A percentile compares a stretch with the other conserved stretches of the same genome.
Evolutionary conservation across 116 monocot genomes (phyloP).

Genomic region (Phalaenopsis hybrid): DNA sequence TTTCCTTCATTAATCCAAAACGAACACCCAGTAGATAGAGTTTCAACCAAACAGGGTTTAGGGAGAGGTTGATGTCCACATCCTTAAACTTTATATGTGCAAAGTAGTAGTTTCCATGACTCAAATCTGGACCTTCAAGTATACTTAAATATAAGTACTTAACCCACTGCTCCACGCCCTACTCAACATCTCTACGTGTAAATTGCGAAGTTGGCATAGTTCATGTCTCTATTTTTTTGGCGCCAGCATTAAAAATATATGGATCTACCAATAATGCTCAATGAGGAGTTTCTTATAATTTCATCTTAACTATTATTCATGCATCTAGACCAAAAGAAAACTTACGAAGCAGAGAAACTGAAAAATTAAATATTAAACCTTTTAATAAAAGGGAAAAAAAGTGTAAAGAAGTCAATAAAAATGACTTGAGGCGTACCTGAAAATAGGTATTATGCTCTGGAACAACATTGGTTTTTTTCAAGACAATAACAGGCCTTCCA

Average conservation of each 20-base stretch:
- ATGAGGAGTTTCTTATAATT: background rate
- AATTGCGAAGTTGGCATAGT: background rate
- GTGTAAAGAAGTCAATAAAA: background rate
- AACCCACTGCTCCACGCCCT: background rate
- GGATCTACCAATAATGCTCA: background rate
- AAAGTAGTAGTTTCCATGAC: background rate
- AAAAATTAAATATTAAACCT: background rate
- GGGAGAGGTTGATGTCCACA: background rate
- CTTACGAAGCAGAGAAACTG: background rate
- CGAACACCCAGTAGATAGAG: background rate
- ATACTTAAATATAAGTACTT: background rate
- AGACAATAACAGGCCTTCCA: constrained; percentile 78
- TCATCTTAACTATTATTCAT: background rate
- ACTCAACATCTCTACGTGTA: background rate
- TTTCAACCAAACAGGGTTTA: background rate
- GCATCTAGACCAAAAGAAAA: background rate
- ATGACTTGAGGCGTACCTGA: constrained; percentile 44
- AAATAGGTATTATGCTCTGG: constrained; percentile 87
- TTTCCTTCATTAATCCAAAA: background rate
- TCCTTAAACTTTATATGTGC: background rate
- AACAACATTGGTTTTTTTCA: constrained; percentile 80
- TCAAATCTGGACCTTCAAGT: background rate
- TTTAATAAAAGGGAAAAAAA: background rate
- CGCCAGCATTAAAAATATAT: too few relatives aligned
- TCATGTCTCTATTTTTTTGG: too few relatives aligned